Evolutionary conservation across 108 stramenopile species (phyloP).

Genomic region (Pseudonitzschia multistriata): DNA sequence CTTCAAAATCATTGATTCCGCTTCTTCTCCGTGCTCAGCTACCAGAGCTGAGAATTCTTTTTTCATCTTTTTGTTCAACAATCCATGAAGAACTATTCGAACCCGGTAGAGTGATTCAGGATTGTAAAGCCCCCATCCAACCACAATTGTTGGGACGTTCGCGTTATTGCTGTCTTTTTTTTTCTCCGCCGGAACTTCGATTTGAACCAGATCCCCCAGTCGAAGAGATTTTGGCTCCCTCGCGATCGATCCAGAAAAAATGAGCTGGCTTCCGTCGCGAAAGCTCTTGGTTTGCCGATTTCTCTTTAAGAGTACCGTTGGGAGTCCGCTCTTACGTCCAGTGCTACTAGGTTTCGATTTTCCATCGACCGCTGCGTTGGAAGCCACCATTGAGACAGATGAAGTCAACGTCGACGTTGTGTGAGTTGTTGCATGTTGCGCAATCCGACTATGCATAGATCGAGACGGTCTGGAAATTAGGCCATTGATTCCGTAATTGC

Average conservation of each 20-base stretch:
- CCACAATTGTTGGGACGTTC: constrained; percentile 27
- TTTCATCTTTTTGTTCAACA: constrained; percentile 36
- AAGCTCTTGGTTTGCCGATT: constrained; percentile 71
- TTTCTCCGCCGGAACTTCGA: constrained; percentile 39
- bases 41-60: constrained; percentile 29
- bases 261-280: constrained; percentile 70
- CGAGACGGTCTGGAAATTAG: not conserved
- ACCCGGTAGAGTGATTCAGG: constrained; percentile 80
- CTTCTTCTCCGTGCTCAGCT: not conserved
- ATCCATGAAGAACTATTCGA: constrained; percentile 70
- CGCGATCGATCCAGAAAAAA: constrained; percentile 68
- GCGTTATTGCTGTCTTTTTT: constrained; percentile 11
- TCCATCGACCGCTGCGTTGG: not conserved
- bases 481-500: not conserved
- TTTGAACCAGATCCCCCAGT: constrained; percentile 56
- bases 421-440: not conserved
- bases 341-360: not conserved
- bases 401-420: no score
- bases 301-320: constrained; percentile 57
- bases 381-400: not conserved
- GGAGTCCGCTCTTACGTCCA: constrained; percentile 13
- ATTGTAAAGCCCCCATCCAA: constrained; percentile 89
- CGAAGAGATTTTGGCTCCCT: constrained; percentile 22
- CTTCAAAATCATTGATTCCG: constrained; percentile 14
- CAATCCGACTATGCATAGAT: not conserved